Base-by-base conservation (phyloP, 352 stramenopile genomes). In the Pelagophyceae sp. region DNA sequence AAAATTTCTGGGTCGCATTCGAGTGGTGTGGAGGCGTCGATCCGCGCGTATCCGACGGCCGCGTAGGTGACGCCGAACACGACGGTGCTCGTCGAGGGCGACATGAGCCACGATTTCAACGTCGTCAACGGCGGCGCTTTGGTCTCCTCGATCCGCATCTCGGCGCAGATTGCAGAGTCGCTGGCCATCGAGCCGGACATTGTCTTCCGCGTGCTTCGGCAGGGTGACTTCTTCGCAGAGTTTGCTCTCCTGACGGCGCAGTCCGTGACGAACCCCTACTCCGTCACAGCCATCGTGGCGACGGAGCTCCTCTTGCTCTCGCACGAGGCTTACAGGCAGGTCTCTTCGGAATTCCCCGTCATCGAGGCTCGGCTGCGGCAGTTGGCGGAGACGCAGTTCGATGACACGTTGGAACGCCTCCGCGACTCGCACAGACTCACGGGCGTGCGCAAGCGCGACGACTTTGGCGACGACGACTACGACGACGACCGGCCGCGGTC, bases 71-170 rank as follows among this genome's bases (percentile, higher is more conserved):
- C n/a, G n/a, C 75, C 75, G 2, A 37, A 25, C 11, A 60, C 72
- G 58, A 76, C 50, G 27, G 75, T 78, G 6, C 25, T 78, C 45
- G 58, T 29, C 61, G 74, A 75, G 60, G 58, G 33, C 15, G 54
- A 54, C 29, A 37, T 78, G n/a, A 60, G 75, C 75, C 51, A 78
- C 75, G 75, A 78, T 25, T 64, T 78, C 38, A 76, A 78, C 75
- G 61, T 78, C 75, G 65, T 78, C 51, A 45, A n/a, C 19, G 51
- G 50, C 15, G 75, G 75, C 17, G 29, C 37, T 5, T 32, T 78
- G 23, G 75, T n/a, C 11, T 63, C 54, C 15, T 31, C 54, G 54
- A 15, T 63, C 54, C 11, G 54, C 54, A 63, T 63, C 54, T 6
- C 15, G 15, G 25, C 15, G 15, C 11, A 6, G 15, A 20, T 71